These are phyloP conservation scores for Penicillium sp. DNA, from an alignment of 2,329 filamentous ascomycete species.

Conservation along the genomic window DNA sequence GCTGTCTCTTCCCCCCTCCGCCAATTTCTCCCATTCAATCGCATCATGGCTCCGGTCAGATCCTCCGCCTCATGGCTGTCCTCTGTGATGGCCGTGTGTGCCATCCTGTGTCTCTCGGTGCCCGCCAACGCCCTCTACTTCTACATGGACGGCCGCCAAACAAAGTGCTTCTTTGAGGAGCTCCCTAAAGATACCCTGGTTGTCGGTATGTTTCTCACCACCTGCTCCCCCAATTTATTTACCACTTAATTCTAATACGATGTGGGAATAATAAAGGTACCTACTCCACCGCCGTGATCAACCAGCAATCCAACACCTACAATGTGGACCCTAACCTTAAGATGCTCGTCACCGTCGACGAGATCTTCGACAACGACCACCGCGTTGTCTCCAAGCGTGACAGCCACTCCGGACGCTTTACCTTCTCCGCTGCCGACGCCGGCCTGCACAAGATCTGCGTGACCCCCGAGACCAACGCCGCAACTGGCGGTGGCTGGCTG, in stretches of 20 bases:
- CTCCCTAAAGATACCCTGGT: conserved; percentile 94
- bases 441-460: conserved; percentile 96
- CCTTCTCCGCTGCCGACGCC: conserved; percentile 87
- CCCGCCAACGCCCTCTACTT: conserved; percentile 83
- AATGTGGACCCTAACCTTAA: too few relatives aligned
- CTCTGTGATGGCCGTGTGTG: too few relatives aligned
- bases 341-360: conserved; percentile 88
- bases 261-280: too few relatives aligned
- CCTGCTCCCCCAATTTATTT: too few relatives aligned
- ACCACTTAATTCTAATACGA: too few relatives aligned
- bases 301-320: too few relatives aligned
- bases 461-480: conserved; percentile 65
- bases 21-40: too few relatives aligned
- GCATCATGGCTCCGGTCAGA: too few relatives aligned
- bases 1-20: too few relatives aligned
- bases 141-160: conserved; percentile 74
- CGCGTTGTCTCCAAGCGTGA: conserved; percentile 85
- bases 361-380: conserved; percentile 96
- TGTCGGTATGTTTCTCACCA: conserved; percentile 52
- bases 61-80: too few relatives aligned
- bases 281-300: conserved; percentile 56
- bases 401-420: conserved; percentile 69
- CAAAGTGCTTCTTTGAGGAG: conserved; percentile 98
- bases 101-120: too few relatives aligned
- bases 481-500: conserved; percentile 66